Evolutionary conservation across 2,329 filamentous ascomycete species (phyloP).

Genomic region (Magnaporthiopsis rhizophila): DNA sequence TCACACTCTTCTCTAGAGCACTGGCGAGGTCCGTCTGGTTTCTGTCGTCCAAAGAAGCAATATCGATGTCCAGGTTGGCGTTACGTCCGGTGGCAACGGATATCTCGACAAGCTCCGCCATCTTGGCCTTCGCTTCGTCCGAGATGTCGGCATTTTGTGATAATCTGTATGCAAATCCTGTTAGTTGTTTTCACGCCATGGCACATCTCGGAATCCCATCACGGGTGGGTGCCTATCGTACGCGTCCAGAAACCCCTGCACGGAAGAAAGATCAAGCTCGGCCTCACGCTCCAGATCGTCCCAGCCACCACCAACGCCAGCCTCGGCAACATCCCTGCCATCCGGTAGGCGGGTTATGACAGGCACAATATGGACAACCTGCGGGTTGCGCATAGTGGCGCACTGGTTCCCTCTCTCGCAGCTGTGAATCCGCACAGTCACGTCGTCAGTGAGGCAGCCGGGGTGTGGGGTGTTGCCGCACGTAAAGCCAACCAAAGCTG

Average conservation of each 20-base stretch:
- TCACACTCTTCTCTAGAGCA: constrained; percentile 16
- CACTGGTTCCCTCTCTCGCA: constrained; percentile 70
- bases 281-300: constrained; percentile 63
- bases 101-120: constrained; percentile 16
- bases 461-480: constrained; percentile 62
- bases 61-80: constrained; percentile 25
- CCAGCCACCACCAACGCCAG: constrained; percentile 71
- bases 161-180: constrained; percentile 13
- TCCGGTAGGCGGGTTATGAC: constrained; percentile 58
- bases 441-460: constrained; percentile 63
- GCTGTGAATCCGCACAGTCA: constrained; percentile 66
- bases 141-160: constrained; percentile 13
- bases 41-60: constrained; percentile 19
- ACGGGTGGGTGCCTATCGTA: constrained; percentile 23
- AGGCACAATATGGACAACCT: constrained; percentile 67
- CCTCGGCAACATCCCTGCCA: constrained; percentile 60
- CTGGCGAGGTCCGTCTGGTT: constrained; percentile 19
- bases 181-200: background rate
- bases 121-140: constrained; percentile 14
- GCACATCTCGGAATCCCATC: background rate
- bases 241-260: constrained; percentile 15
- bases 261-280: constrained; percentile 53
- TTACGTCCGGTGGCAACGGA: constrained; percentile 21
- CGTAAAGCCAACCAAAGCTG: constrained; percentile 63
- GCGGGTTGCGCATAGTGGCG: constrained; percentile 30